Base-by-base conservation (phyloP, 2,329 filamentous ascomycete species). In the Colletotrichum sp. region DNA sequence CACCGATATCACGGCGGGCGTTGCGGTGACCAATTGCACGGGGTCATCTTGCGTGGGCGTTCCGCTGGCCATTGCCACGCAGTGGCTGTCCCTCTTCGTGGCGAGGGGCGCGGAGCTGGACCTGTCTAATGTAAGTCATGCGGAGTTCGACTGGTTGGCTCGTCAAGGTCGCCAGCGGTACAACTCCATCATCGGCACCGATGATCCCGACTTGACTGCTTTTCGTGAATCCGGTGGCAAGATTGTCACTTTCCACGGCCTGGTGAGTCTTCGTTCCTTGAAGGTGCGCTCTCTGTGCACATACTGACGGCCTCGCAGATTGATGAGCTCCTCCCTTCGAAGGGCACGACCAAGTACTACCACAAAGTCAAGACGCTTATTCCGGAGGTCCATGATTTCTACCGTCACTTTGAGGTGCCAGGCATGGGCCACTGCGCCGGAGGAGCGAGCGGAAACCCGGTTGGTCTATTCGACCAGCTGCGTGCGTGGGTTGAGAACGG, bases 191-290 rank as follows among this genome's bases (percentile, higher is more conserved):
- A 83, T 83, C 78, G 79, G 79, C 16, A 81, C 83, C 8, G 78
- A 78, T 18, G 79, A 82, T 59, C 79, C 82, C 61, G 82, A 81
- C 39, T 74, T 85, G 3, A 68, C 78, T 0, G 77, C 77, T 2
- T 86, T 84, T 74, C 78, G 78, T 36, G 77, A 77, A 6, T 78
- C 78, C 2, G 86, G 87, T 12, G 84, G 84, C 34, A 88, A 88
- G 79, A 69, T 88, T 4, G 21, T 88, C 21, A 80, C 85, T 34
- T 88, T 84, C 79, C 86, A 88, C 77, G 86, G 87, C 24, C 75
- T 83, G 8, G 73, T 75, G 24, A 63, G 73, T 63, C 1, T n/a
- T 13, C 10, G 3, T 21, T 12, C 6, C 21, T 12, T 28, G 5
- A 8, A 67, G 7, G 26, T 16, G 14, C 7, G 18, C 7, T 30